phyloP scores from a whole-genome alignment of 495 filamentous ascomycete species.

The Lichenothelia convexa region DNA sequence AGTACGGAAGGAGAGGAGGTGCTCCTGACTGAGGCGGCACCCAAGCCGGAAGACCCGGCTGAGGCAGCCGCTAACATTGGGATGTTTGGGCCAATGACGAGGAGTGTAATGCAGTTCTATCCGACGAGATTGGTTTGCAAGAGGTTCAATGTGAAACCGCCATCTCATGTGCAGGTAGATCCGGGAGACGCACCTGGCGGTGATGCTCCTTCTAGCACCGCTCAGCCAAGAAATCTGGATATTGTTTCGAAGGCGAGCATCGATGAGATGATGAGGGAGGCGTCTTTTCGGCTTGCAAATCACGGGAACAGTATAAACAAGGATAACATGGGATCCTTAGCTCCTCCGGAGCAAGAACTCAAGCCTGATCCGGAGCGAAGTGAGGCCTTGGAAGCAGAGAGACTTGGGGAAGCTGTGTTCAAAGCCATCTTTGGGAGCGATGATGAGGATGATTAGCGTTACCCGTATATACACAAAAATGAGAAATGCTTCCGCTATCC shows the following conservation, averaged over 20 bases:
- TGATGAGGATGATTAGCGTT: constrained; percentile 60
- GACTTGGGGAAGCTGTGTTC: constrained; percentile 78
- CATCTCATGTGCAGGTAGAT: constrained; percentile 49
- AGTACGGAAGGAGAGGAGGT: no score
- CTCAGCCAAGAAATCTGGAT: constrained; percentile 11
- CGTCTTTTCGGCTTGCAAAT: constrained; percentile 8
- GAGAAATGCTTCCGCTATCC: constrained; percentile 8
- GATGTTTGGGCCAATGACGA: constrained; percentile 83
- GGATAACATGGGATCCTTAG: neutral
- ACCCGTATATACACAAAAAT: no score
- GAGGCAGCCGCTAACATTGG: constrained; percentile 77
- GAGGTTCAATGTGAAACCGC: constrained; percentile 68
- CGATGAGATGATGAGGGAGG: constrained; percentile 34
- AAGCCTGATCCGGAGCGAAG: constrained; percentile 61
- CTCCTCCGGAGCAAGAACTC: constrained; percentile 12
- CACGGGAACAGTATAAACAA: constrained; percentile 4
- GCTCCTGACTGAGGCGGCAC: constrained; percentile 34
- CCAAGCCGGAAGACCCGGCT: constrained; percentile 58
- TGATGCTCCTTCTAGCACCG: neutral
- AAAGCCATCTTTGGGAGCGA: constrained; percentile 85
- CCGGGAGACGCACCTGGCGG: constrained; percentile 17
- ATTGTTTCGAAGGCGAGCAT: constrained; percentile 30
- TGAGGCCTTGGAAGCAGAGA: constrained; percentile 66
- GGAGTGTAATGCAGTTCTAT: constrained; percentile 51
- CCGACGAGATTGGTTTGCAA: constrained; percentile 81